These are phyloP conservation scores for Cyclotella atomus DNA, from an alignment of 108 stramenopile genomes.

Conservation along the genomic window DNA sequence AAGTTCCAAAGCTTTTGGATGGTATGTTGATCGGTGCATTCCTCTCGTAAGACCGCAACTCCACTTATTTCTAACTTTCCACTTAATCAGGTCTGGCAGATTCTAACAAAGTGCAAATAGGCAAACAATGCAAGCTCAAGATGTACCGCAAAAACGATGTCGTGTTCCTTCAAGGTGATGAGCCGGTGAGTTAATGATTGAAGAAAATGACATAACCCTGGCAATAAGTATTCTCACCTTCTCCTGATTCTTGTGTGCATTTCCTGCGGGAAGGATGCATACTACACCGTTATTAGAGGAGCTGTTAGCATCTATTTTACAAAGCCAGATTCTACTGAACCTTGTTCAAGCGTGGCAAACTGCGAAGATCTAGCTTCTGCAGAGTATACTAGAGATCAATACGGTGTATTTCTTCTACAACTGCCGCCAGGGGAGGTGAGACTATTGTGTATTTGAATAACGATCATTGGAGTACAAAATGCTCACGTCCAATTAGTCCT, in stretches of 20 bases:
- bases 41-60: too few relatives aligned
- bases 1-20: slow-evolving; percentile 31
- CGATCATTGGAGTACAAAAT: too few relatives aligned
- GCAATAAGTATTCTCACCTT: too few relatives aligned
- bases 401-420: slow-evolving; percentile 35
- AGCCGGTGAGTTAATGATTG: too few relatives aligned
- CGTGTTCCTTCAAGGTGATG: slow-evolving; percentile 37
- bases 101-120: slow-evolving; percentile 26
- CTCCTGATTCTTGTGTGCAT: too few relatives aligned
- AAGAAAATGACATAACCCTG: too few relatives aligned
- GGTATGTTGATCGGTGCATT: too few relatives aligned
- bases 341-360: background rate
- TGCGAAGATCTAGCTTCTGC: background rate
- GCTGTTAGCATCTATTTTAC: slow-evolving; percentile 35
- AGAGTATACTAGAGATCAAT: slow-evolving; percentile 1
- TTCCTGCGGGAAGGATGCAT: too few relatives aligned
- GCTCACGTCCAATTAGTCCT: background rate
- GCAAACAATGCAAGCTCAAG: slow-evolving; percentile 12
- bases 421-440: slow-evolving; percentile 19
- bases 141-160: slow-evolving; percentile 21
- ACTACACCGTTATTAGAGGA: slow-evolving; percentile 35
- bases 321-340: background rate
- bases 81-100: too few relatives aligned
- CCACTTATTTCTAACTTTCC: too few relatives aligned
- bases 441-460: too few relatives aligned